Evolutionary conservation across 768 basidiomycete species (phyloP).

Genomic region (Lactarius hatsudake): DNA sequence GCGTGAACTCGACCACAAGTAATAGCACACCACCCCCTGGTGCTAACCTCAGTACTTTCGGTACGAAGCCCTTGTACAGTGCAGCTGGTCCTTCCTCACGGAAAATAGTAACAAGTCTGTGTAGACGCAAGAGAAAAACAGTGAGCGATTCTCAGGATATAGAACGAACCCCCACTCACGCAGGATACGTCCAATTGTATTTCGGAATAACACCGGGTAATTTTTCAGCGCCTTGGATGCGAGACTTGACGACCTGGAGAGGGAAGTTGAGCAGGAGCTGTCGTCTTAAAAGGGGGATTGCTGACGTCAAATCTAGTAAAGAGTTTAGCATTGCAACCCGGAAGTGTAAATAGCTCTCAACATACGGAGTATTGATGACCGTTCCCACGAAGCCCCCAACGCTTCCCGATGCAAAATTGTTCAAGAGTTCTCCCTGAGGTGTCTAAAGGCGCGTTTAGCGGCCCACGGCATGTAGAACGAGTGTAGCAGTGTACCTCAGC

Average conservation of each 20-base stretch:
- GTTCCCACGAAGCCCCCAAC: conserved; percentile 92
- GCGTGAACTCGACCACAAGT: conserved; percentile 87
- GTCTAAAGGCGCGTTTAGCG: conserved; percentile 6
- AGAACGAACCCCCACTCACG: conserved; percentile 35
- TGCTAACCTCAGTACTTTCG: conserved; percentile 92
- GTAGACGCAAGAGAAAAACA: background rate
- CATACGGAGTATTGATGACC: conserved; percentile 87
- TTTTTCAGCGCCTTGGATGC: conserved; percentile 77
- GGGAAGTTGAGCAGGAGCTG: background rate
- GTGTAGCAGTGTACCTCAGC: conserved; percentile 56
- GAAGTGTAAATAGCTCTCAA: conserved; percentile 3
- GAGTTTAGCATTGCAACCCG: background rate
- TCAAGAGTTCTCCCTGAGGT: conserved; percentile 47
- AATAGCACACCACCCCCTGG: conserved; percentile 94
- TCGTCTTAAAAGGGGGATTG: background rate
- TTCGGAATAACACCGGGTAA: conserved; percentile 60
- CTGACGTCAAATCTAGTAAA: conserved; percentile 46
- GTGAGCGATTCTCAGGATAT: background rate
- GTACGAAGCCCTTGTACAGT: conserved; percentile 92
- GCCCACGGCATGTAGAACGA: background rate
- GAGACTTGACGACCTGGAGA: conserved; percentile 86
- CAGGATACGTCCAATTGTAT: conserved; percentile 95
- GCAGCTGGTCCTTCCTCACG: conserved; percentile 85
- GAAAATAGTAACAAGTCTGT: conserved; percentile 65
- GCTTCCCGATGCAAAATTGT: conserved; percentile 90